These are phyloP conservation scores for Oryza coarctata DNA, from an alignment of 176 grass and related monocot genomes.

Conservation along the genomic window DNA sequence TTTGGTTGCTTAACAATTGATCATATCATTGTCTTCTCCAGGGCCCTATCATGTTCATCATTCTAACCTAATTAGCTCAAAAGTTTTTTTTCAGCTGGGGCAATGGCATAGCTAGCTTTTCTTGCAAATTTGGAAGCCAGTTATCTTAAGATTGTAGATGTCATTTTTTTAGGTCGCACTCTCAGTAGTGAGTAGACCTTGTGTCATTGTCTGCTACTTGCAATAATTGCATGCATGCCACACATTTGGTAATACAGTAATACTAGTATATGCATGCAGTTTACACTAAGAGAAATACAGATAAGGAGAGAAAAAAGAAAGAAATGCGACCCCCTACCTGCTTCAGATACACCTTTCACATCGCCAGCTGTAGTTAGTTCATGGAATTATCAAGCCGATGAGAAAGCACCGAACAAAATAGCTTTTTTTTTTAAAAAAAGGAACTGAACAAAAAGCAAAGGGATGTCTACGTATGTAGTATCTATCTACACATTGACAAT, in stretches of 20 bases:
- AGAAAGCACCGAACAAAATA: background rate
- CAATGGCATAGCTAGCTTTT: background rate
- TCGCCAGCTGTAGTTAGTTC: constrained; percentile 37
- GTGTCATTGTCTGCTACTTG: constrained; percentile 45
- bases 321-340: constrained; percentile 41
- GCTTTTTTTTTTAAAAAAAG: background rate
- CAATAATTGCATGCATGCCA: constrained; percentile 7
- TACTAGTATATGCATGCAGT: constrained; percentile 29
- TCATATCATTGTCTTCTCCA: constrained; percentile 19
- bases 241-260: background rate
- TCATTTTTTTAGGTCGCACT: background rate
- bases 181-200: constrained; percentile 25
- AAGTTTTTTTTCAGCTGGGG: background rate
- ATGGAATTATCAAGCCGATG: constrained; percentile 26
- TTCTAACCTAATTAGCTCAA: constrained; percentile 36
- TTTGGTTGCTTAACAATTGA: constrained; percentile 43
- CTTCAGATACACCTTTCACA: constrained; percentile 24
- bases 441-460: constrained; percentile 3
- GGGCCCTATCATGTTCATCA: constrained; percentile 11
- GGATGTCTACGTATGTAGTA: background rate
- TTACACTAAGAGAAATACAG: constrained; percentile 28
- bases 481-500: constrained; percentile 34
- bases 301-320: constrained; percentile 23
- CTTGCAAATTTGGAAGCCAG: constrained; percentile 12
- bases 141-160: constrained; percentile 14